Percentiles rank a stretch among this genome's conserved stretches.
phyloP scores from a whole-genome alignment of 2,329 filamentous ascomycete species.

The Hypomyces perniciosus region DNA sequence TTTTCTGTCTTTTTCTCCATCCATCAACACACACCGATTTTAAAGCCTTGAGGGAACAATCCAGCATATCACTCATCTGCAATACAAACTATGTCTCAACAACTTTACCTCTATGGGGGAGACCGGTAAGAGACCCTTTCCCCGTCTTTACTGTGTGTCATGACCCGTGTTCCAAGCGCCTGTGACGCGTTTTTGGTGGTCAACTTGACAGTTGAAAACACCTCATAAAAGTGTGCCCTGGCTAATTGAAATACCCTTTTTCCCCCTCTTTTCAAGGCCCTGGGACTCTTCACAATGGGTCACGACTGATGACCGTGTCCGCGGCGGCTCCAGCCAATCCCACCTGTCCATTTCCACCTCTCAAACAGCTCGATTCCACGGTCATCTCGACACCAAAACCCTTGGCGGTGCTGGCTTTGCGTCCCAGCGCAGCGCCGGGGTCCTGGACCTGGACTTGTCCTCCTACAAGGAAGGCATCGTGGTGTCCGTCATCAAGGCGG shows the following conservation, averaged over 20 bases:
- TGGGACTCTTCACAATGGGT: slow-evolving; percentile 61
- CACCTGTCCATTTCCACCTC: slow-evolving; percentile 33
- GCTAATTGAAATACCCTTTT: slow-evolving; percentile 9
- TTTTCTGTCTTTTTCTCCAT: not conserved
- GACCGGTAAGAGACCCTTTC: slow-evolving; percentile 27
- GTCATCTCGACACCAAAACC: slow-evolving; percentile 64
- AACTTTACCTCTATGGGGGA: slow-evolving; percentile 36
- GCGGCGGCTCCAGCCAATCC: slow-evolving; percentile 62
- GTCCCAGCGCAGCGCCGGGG: slow-evolving; percentile 62
- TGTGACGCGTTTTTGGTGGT: not conserved
- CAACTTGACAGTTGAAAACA: not conserved
- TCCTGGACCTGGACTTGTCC: slow-evolving; percentile 57
- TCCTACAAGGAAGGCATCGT: slow-evolving; percentile 55
- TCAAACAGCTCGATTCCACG: slow-evolving; percentile 54
- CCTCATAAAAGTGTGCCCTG: not conserved
- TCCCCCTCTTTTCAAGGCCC: slow-evolving; percentile 33
- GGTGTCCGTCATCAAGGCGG: slow-evolving; percentile 45
- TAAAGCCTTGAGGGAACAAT: not conserved
- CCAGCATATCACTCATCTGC: too few species aligned
- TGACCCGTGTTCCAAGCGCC: too few species aligned
- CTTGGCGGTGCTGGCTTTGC: slow-evolving; percentile 80
- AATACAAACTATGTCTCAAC: slow-evolving; percentile 9
- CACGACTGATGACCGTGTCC: slow-evolving; percentile 68
- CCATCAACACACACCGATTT: slow-evolving; percentile 9
- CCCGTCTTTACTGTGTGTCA: not conserved